Percentiles rank a stretch among this genome's conserved stretches.
Conservation (phyloP, 148 eudicot species). For the Suaeda aralocaspica region DNA sequence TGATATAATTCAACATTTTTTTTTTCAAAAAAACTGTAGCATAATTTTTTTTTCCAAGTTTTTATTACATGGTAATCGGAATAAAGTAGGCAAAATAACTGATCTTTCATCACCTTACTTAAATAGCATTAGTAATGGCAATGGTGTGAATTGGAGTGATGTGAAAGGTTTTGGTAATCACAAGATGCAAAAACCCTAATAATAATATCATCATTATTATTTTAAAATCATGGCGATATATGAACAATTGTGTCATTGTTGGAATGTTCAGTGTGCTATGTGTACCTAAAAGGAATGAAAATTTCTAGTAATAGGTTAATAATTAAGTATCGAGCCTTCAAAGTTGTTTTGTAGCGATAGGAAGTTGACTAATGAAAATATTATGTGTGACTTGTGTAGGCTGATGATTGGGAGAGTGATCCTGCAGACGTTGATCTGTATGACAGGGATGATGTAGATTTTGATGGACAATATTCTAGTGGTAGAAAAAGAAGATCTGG, state of each 20-base stretch:
- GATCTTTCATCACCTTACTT: no score
- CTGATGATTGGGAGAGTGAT: slow-evolving; percentile 98
- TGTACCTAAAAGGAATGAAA: neutral
- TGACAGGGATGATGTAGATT: slow-evolving; percentile 97
- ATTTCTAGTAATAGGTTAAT: neutral
- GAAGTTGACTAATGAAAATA: slow-evolving; percentile 3
- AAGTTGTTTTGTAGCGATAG: neutral
- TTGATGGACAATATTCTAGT: slow-evolving; percentile 99
- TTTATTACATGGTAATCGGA: no score
- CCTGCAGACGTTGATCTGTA: slow-evolving; percentile 98
- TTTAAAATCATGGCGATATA: no score
- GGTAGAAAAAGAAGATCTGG: slow-evolving; percentile 89
- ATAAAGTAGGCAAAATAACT: no score
- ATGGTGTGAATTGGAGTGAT: no score
- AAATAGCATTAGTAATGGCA: no score
- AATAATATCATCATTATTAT: no score
- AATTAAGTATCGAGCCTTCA: neutral
- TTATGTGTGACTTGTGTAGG: slow-evolving; percentile 39
- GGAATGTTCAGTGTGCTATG: neutral
- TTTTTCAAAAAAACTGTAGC: no score
- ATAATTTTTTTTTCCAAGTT: no score
- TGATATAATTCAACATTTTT: no score
- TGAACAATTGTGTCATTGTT: neutral
- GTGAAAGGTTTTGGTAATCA: no score
- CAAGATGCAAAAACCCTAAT: no score